Evolutionary conservation across 768 basidiomycete species (phyloP).

Genomic region (Psilocybe subaeruginosa): DNA sequence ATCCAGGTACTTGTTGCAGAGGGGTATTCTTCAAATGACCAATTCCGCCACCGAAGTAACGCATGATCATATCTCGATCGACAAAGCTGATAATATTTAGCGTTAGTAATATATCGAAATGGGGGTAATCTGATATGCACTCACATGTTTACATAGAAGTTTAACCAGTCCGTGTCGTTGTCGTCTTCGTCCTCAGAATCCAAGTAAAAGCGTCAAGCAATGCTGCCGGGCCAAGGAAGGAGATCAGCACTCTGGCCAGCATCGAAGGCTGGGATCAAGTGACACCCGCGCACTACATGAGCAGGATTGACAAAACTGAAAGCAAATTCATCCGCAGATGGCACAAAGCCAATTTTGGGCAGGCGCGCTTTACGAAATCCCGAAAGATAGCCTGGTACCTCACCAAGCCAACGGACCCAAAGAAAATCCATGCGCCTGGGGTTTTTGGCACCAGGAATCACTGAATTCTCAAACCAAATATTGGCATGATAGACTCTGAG

Average conservation of each 20-base stretch:
- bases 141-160: constrained; percentile 39
- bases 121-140: constrained; percentile 1
- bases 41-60: constrained; percentile 9
- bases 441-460: neutral
- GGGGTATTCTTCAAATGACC: neutral
- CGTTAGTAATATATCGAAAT: neutral
- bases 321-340: constrained; percentile 13
- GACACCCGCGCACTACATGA: constrained; percentile 27
- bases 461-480: constrained; percentile 3
- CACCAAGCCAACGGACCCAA: constrained; percentile 20
- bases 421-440: constrained; percentile 7
- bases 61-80: constrained; percentile 17
- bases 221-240: neutral
- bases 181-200: neutral
- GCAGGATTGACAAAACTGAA: constrained; percentile 34
- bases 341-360: constrained; percentile 26
- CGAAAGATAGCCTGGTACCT: neutral
- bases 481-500: constrained; percentile 20
- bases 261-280: constrained; percentile 30
- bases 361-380: constrained; percentile 4
- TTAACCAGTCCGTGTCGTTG: constrained; percentile 22
- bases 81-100: constrained; percentile 3
- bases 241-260: constrained; percentile 13
- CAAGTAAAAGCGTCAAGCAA: neutral
- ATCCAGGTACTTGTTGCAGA: too few relatives aligned